Evolutionary conservation across 2,329 filamentous ascomycete genomes (phyloP).

Genomic region (Aureobasidium lini): DNA sequence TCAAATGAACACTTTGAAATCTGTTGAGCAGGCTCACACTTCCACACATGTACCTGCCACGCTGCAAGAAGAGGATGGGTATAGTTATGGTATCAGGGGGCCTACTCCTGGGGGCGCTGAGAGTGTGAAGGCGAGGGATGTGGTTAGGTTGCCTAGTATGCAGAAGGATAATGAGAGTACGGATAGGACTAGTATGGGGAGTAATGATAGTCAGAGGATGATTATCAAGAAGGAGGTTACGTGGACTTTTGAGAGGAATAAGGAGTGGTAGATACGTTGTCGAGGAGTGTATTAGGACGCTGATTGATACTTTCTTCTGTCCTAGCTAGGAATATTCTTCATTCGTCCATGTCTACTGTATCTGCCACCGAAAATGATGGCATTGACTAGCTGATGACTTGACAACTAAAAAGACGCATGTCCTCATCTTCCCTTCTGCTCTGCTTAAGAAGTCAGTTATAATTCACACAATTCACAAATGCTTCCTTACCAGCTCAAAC

Average conservation of each 20-base stretch:
- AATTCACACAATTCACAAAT: too few species aligned
- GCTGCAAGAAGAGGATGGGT: not conserved
- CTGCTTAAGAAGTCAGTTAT: too few species aligned
- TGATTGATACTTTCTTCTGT: too few species aligned
- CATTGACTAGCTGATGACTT: too few species aligned
- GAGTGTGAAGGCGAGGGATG: not conserved
- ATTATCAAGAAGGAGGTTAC: slow-evolving; percentile 10
- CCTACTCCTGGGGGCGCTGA: not conserved
- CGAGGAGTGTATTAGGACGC: too few species aligned
- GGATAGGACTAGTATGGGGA: not conserved
- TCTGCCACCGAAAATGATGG: too few species aligned
- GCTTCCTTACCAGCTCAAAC: too few species aligned
- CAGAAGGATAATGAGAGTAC: not conserved
- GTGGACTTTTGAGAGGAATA: not conserved
- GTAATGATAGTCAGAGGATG: slow-evolving; percentile 12
- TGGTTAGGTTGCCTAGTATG: not conserved
- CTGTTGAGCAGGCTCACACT: not conserved
- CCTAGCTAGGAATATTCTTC: too few species aligned
- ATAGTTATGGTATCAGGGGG: not conserved
- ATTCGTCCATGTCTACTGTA: too few species aligned
- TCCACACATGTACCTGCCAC: not conserved
- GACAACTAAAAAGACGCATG: too few species aligned
- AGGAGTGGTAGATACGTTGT: not conserved
- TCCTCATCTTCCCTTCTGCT: too few species aligned
- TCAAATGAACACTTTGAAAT: not conserved